These are phyloP conservation scores for Lolium rigidum DNA, from an alignment of 176 grass and related monocot species.

Conservation along the genomic window DNA sequence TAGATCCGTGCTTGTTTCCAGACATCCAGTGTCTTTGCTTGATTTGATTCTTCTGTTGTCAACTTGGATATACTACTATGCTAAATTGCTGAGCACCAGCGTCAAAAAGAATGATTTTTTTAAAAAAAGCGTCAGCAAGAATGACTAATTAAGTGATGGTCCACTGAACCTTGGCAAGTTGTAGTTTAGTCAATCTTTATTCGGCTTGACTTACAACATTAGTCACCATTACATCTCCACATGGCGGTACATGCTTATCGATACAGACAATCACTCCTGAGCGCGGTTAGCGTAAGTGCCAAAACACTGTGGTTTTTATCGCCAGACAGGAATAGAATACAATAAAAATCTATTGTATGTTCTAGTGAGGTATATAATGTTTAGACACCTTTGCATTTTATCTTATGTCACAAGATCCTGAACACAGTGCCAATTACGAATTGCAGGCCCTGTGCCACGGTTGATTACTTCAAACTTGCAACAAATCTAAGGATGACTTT, in stretches of 20 bases:
- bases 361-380: background rate
- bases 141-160: constrained; percentile 28
- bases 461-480: constrained; percentile 23
- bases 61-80: too few species aligned
- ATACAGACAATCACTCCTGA: background rate
- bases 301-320: background rate
- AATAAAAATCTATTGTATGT: background rate
- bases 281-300: background rate
- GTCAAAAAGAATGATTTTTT: too few species aligned
- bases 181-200: constrained; percentile 40
- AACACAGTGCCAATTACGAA: background rate
- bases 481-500: constrained; percentile 61
- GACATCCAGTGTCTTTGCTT: constrained; percentile 9
- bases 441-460: background rate
- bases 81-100: too few species aligned
- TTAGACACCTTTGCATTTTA: background rate
- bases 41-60: background rate
- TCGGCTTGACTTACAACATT: constrained; percentile 24
- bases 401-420: constrained; percentile 19
- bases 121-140: background rate
- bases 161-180: background rate
- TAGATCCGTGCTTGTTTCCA: too few species aligned
- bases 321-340: background rate
- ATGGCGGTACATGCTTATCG: background rate
- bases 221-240: constrained; percentile 8